Evolutionary conservation across 176 grass and related monocot species (phyloP).

Genomic region (Phragmites australis): DNA sequence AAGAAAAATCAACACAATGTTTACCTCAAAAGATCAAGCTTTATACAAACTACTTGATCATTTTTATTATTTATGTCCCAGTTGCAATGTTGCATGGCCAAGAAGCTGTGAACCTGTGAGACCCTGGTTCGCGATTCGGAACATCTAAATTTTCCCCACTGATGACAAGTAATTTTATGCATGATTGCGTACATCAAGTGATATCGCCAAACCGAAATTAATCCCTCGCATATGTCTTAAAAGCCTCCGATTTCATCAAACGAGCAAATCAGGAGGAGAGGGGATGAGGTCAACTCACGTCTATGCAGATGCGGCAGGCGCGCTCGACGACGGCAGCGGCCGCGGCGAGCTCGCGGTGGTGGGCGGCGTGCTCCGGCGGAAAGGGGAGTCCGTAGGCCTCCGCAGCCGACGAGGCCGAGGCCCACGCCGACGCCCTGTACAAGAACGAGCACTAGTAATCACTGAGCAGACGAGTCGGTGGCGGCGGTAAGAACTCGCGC

Average conservation of each 20-base stretch:
- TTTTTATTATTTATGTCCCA: neutral
- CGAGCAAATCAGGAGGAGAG: neutral
- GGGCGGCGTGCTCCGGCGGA: slow-evolving; percentile 42
- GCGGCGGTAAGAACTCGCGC: neutral
- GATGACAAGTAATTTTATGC: neutral
- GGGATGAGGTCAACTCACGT: slow-evolving; percentile 53
- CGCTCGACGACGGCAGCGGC: slow-evolving; percentile 63
- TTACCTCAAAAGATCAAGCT: neutral
- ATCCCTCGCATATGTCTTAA: neutral
- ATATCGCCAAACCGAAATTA: neutral
- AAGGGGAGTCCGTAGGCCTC: slow-evolving; percentile 55
- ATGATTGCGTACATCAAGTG: neutral
- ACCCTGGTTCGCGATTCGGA: neutral
- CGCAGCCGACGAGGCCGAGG: neutral
- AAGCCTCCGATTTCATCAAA: neutral
- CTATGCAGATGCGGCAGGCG: slow-evolving; percentile 74
- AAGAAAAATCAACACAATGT: slow-evolving; percentile 3
- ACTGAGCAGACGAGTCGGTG: neutral
- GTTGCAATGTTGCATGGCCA: neutral
- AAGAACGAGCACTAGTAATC: neutral
- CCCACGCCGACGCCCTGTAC: slow-evolving; percentile 13
- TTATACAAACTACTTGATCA: slow-evolving; percentile 9
- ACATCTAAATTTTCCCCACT: neutral
- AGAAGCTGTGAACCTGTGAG: neutral
- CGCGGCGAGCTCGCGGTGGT: slow-evolving; percentile 64